Evolutionary conservation across 208 protist genomes (phyloP).

Genomic region (Plasmodiophora brassicae): DNA sequence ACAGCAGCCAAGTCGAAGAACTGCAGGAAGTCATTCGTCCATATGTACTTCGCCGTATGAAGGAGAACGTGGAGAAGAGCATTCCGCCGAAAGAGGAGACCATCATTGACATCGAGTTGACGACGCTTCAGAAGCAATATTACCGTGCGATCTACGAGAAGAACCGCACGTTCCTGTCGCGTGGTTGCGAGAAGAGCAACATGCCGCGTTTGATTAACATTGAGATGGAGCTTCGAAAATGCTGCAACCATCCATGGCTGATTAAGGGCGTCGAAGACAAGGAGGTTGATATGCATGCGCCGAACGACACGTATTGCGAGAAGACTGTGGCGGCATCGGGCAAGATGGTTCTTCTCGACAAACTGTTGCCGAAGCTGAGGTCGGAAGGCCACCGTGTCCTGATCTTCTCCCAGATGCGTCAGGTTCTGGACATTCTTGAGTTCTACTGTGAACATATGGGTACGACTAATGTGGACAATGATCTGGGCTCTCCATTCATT

Average conservation of each 20-base stretch:
- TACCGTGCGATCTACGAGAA: constrained; percentile 66
- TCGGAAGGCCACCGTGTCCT: constrained; percentile 79
- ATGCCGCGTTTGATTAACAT: constrained; percentile 6
- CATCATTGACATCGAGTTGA: constrained; percentile 70
- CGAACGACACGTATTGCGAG: constrained; percentile 62
- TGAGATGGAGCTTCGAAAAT: constrained; percentile 76
- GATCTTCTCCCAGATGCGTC: constrained; percentile 88
- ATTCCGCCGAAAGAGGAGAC: constrained; percentile 74
- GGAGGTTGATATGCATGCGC: neutral
- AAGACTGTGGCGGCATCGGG: constrained; percentile 13
- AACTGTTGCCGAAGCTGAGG: constrained; percentile 71
- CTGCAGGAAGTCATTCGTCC: constrained; percentile 57
- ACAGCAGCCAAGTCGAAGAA: constrained; percentile 45
- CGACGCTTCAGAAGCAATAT: constrained; percentile 70
- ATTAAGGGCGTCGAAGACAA: constrained; percentile 39
- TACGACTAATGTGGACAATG: neutral
- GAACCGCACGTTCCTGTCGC: constrained; percentile 48
- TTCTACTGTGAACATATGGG: constrained; percentile 11
- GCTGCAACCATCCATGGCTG: constrained; percentile 80
- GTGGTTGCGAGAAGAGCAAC: neutral
- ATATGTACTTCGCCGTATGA: constrained; percentile 82
- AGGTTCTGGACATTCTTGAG: constrained; percentile 47
- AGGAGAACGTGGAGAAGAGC: constrained; percentile 88
- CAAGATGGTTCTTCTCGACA: constrained; percentile 46
- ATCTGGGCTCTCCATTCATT: too few relatives aligned